Conservation (phyloP, 345 rosid species). For the Trapa bicornis region DNA sequence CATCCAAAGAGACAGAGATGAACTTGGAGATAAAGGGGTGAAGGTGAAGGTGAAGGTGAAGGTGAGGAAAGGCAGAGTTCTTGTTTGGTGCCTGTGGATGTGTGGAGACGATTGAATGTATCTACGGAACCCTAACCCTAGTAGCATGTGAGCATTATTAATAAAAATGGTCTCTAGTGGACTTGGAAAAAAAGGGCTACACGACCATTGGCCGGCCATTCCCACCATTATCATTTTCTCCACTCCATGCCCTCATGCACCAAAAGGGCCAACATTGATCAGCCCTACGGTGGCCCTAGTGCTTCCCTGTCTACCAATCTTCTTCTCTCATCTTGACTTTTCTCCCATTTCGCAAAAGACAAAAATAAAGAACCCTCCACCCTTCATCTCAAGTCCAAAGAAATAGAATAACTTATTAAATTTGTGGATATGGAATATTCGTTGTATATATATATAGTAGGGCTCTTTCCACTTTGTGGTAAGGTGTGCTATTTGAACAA, state of each 20-base stretch:
- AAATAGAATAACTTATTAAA: background rate
- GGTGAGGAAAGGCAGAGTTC: background rate
- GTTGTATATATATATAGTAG: too few relatives aligned
- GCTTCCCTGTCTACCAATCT: slow-evolving; percentile 26
- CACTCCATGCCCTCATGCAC: slow-evolving; percentile 21
- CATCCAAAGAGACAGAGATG: background rate
- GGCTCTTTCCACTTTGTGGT: too few relatives aligned
- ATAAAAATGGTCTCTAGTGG: slow-evolving; percentile 17
- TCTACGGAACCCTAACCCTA: slow-evolving; percentile 51
- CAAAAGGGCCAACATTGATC: slow-evolving; percentile 8
- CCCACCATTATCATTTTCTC: slow-evolving; percentile 23
- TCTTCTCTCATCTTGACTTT: slow-evolving; percentile 2
- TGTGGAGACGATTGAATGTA: slow-evolving; percentile 20
- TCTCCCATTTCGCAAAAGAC: background rate
- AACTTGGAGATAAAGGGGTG: background rate
- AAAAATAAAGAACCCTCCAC: background rate
- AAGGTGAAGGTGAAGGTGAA: background rate
- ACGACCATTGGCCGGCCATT: slow-evolving; percentile 2
- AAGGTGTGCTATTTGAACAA: too few relatives aligned
- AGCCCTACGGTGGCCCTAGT: slow-evolving; percentile 1
- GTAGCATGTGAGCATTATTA: slow-evolving; percentile 19
- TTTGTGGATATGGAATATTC: too few relatives aligned
- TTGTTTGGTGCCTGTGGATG: background rate
- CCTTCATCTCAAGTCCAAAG: background rate
- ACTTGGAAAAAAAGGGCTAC: slow-evolving; percentile 8